A percentile compares a stretch with the other conserved stretches of the same genome.
Conservation (phyloP, 2,329 filamentous ascomycete genomes). For the Coleophoma crateriformis region DNA sequence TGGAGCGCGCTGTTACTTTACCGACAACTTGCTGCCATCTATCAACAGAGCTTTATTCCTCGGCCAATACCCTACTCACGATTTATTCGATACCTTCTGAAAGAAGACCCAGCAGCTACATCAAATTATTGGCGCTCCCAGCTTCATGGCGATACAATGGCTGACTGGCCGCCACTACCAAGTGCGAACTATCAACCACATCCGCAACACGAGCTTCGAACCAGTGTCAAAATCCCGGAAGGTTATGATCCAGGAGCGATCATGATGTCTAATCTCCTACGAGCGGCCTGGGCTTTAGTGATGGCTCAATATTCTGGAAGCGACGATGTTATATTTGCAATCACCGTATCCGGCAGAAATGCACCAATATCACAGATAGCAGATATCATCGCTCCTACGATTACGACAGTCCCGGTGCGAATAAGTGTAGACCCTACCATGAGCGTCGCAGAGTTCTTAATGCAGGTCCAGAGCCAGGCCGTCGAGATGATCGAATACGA, state of each 20-base stretch:
- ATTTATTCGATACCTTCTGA: not conserved
- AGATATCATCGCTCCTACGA: slow-evolving; percentile 23
- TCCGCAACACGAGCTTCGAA: not conserved
- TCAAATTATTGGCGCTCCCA: slow-evolving; percentile 1
- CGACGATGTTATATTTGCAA: slow-evolving; percentile 27
- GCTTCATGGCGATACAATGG: slow-evolving; percentile 1
- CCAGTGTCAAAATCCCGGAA: not conserved
- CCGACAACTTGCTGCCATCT: not conserved
- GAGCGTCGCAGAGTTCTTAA: slow-evolving; percentile 33
- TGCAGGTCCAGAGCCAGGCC: slow-evolving; percentile 37
- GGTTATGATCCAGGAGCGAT: not conserved
- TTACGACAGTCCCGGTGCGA: slow-evolving; percentile 36
- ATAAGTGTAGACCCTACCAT: slow-evolving; percentile 25
- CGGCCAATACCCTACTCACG: not conserved
- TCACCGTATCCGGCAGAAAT: slow-evolving; percentile 34
- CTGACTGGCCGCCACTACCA: slow-evolving; percentile 2
- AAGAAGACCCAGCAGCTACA: not conserved
- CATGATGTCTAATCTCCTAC: slow-evolving; percentile 1
- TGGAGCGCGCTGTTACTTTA: slow-evolving; percentile 1
- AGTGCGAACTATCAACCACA: slow-evolving; percentile 1
- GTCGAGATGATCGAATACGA: slow-evolving; percentile 35
- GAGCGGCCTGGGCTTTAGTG: slow-evolving; percentile 3
- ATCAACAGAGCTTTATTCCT: not conserved
- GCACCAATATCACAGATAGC: slow-evolving; percentile 31
- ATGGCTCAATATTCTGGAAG: slow-evolving; percentile 1